Conservation (phyloP, 805 yeast species). For the Metschnikowia lachancei region DNA sequence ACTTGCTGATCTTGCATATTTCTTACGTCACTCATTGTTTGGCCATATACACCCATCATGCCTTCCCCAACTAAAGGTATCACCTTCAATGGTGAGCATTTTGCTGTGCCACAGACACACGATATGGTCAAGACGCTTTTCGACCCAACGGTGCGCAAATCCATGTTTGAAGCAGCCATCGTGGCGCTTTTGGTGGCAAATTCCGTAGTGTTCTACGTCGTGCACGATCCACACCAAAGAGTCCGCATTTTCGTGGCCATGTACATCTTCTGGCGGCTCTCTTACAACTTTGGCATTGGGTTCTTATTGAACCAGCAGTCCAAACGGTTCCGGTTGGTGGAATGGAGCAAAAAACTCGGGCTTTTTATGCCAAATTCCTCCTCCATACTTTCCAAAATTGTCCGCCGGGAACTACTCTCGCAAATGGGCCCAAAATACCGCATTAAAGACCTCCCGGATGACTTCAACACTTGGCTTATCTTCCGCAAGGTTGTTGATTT, state of each 20-base stretch:
- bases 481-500: constrained; percentile 78
- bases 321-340: constrained; percentile 50
- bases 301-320: constrained; percentile 64
- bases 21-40: background rate
- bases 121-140: constrained; percentile 82
- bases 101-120: constrained; percentile 61
- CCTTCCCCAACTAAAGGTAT: constrained; percentile 32
- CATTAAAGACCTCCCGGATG: constrained; percentile 50
- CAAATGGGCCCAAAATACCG: constrained; percentile 39
- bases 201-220: constrained; percentile 30
- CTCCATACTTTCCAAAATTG: constrained; percentile 38
- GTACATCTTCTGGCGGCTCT: constrained; percentile 71
- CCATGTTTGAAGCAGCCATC: constrained; percentile 62
- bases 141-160: constrained; percentile 71
- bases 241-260: constrained; percentile 47
- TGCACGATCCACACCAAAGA: constrained; percentile 24
- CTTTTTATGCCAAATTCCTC: constrained; percentile 41
- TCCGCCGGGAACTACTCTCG: constrained; percentile 31
- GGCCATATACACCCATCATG: background rate
- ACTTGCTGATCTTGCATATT: too few relatives aligned
- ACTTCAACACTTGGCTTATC: constrained; percentile 78
- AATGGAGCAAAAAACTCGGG: constrained; percentile 45
- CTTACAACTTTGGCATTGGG: constrained; percentile 82
- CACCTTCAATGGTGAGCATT: constrained; percentile 44
- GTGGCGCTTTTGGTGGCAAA: constrained; percentile 38